These are phyloP conservation scores for Fraxinus baroniana DNA, from an alignment of 305 asterid species.

Conservation along the genomic window DNA sequence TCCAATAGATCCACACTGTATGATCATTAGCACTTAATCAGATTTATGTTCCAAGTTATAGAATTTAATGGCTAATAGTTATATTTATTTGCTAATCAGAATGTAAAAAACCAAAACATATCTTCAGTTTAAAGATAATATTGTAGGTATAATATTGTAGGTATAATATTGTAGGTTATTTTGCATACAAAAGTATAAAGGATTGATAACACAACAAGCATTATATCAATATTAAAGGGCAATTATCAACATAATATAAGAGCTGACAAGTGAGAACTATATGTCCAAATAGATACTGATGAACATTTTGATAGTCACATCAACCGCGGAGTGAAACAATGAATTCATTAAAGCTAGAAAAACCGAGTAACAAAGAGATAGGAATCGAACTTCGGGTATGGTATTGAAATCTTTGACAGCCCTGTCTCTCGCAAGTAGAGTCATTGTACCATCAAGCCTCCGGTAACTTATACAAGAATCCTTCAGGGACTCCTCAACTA, in stretches of 20 bases:
- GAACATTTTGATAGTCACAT: conserved; percentile 4
- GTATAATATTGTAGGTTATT: not conserved
- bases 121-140: not conserved
- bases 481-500: conserved; percentile 71
- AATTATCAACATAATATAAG: not conserved
- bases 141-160: no score
- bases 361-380: conserved; percentile 9
- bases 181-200: not conserved
- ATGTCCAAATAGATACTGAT: not conserved
- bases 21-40: not conserved
- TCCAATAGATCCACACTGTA: not conserved
- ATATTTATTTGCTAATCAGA: not conserved
- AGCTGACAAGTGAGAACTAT: conserved; percentile 5
- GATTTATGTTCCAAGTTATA: not conserved
- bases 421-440: conserved; percentile 85
- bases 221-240: not conserved
- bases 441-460: conserved; percentile 98
- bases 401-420: conserved; percentile 92
- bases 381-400: conserved; percentile 68
- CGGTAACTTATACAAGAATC: conserved; percentile 51
- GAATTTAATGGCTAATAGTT: not conserved
- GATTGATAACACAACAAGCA: not conserved
- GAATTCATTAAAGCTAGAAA: conserved; percentile 3
- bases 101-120: not conserved
- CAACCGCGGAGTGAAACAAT: not conserved